Base-by-base conservation (phyloP, 78 protist genomes). In the Tieghemostelium lacteum region DNA sequence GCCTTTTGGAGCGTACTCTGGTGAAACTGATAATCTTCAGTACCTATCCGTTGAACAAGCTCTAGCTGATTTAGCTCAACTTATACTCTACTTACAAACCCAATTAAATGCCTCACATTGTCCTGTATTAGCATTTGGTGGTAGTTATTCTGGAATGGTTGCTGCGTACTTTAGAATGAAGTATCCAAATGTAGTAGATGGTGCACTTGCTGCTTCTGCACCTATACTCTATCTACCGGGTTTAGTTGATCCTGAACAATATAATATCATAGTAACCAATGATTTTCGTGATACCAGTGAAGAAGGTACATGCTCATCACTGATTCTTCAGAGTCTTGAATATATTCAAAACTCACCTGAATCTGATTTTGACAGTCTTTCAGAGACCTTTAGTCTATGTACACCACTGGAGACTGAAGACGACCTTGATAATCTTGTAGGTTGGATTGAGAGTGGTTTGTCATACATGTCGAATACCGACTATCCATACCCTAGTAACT, bases 401-500 rank as follows among this genome's bases (percentile, higher is more conserved):
- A n/a, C n/a, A n/a, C n/a, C n/a, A n/a, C 17, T 2, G 12, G 36
- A 29, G 4, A 29, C 36, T 16, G 45, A 19, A 22, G 17, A 24
- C 42, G 55, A 67, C 26, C 26, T 67, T 45, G 36, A 42, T 22
- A 26, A 31, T 19, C 16, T 85, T 33, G 14, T 60, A 39, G 3
- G 10, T 31, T 45, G 52, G 93, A 0, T 42, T 49, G 49, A 26
- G 20, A 8, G 10, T 26, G 95, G 85, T 1, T 45, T 39, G 26
- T 19, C 8, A 19, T 85, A 60, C 77, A 37, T 85, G 42, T 78
- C 85, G 12, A 86, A 92, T 63, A 92, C 87, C n/a, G 93, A 86
- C 36, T 94, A 92, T 31, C 91, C 96, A 28, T 85, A 94, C 58
- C 77, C 93, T 26, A 33, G 93, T 20, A 24, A 36, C 34, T 92